Percentiles rank a stretch among this genome's conserved stretches.
Conservation (phyloP, 805 yeast genomes). For the Yarrowia yakushimensis region DNA sequence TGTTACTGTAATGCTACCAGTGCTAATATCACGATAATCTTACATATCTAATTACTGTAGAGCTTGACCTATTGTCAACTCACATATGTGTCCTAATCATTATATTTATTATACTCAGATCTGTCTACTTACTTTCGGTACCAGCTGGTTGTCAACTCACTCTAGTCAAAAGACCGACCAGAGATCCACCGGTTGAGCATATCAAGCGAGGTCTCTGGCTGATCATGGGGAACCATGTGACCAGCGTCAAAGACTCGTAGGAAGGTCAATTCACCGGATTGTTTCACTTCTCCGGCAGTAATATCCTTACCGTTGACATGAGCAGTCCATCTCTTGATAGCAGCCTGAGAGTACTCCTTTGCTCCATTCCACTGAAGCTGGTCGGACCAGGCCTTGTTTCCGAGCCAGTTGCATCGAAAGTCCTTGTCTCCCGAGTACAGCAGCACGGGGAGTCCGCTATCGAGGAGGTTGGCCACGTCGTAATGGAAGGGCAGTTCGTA, state of each 20-base stretch:
- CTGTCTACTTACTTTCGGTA: too few species aligned
- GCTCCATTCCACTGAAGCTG: slow-evolving; percentile 63
- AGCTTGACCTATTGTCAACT: too few species aligned
- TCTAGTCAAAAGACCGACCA: slow-evolving; percentile 35
- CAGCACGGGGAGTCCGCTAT: slow-evolving; percentile 72
- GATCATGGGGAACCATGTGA: slow-evolving; percentile 93
- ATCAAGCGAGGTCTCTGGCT: slow-evolving; percentile 73
- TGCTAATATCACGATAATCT: too few species aligned
- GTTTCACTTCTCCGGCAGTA: slow-evolving; percentile 72
- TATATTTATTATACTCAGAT: too few species aligned
- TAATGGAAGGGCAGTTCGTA: slow-evolving; percentile 85
- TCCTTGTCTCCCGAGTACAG: slow-evolving; percentile 96
- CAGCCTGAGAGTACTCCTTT: slow-evolving; percentile 49
- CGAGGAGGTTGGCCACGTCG: slow-evolving; percentile 67
- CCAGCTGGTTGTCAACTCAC: too few species aligned
- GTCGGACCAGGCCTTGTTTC: slow-evolving; percentile 83
- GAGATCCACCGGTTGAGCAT: slow-evolving; percentile 83
- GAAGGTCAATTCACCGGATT: slow-evolving; percentile 69
- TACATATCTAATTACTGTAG: too few species aligned
- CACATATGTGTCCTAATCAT: too few species aligned
- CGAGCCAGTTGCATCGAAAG: slow-evolving; percentile 95
- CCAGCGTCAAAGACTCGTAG: slow-evolving; percentile 86
- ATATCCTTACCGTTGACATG: slow-evolving; percentile 32
- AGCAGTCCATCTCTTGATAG: slow-evolving; percentile 40
- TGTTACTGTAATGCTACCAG: too few species aligned